phyloP scores from a whole-genome alignment of 306 rosid genomes.

The Quercus aquifolioides region DNA sequence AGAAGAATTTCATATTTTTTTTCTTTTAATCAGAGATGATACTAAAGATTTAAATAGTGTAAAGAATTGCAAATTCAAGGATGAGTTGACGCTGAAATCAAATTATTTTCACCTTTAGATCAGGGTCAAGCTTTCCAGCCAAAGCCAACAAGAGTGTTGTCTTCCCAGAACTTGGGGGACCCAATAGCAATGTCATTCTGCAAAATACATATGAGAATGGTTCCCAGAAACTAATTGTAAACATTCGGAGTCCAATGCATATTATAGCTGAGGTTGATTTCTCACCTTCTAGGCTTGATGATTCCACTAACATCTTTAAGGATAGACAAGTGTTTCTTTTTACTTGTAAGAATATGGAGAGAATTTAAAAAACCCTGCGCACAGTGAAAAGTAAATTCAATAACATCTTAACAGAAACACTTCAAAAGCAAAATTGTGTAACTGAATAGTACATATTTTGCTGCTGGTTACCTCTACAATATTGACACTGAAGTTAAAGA shows the following conservation, averaged over 20 bases:
- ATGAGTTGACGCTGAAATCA: neutral
- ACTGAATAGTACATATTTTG: no score
- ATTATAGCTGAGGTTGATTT: neutral
- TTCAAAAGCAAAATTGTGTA: no score
- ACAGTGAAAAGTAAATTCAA: neutral
- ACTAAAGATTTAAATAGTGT: neutral
- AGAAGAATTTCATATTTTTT: neutral
- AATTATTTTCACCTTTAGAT: slow-evolving; percentile 42
- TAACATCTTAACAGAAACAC: no score
- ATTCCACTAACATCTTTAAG: slow-evolving; percentile 75
- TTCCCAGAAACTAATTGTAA: neutral
- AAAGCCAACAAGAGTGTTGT: slow-evolving; percentile 67
- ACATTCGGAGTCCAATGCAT: neutral
- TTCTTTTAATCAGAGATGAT: neutral
- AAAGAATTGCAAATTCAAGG: neutral
- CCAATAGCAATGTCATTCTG: slow-evolving; percentile 76
- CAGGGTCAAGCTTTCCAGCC: slow-evolving; percentile 64
- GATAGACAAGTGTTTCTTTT: slow-evolving; percentile 40
- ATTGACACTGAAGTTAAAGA: slow-evolving; percentile 19
- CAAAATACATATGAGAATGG: neutral
- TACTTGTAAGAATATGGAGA: slow-evolving; percentile 32
- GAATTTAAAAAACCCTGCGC: slow-evolving; percentile 33
- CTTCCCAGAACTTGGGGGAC: slow-evolving; percentile 86
- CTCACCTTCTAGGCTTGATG: slow-evolving; percentile 71
- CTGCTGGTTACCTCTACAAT: slow-evolving; percentile 23